phyloP scores from a whole-genome alignment of 1,284 basidiomycete species.

The Marasmius fiardii region DNA sequence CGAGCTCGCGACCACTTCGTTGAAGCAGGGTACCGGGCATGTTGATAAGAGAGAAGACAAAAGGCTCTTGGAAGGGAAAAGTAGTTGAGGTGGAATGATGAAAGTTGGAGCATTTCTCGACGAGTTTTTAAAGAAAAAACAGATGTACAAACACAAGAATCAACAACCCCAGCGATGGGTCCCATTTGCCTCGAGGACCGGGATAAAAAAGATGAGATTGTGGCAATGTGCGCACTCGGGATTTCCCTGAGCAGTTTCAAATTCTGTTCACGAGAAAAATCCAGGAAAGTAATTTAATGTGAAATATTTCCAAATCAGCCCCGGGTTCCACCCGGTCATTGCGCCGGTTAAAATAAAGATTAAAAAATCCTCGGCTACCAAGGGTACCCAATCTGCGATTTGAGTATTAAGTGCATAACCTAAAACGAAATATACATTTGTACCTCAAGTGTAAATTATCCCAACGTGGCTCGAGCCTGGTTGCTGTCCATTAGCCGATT shows the following conservation, averaged over 20 bases:
- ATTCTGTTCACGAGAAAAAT: slow-evolving; percentile 10
- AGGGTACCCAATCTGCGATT: neutral
- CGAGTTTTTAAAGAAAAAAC: no score
- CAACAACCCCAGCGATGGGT: neutral
- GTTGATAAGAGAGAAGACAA: neutral
- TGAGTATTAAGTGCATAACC: neutral
- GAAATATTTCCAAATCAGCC: no score
- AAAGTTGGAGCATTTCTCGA: neutral
- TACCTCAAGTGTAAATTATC: neutral
- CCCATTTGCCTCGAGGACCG: neutral
- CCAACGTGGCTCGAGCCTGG: neutral
- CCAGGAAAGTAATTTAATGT: no score
- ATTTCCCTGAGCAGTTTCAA: slow-evolving; percentile 4
- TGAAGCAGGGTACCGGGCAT: slow-evolving; percentile 3
- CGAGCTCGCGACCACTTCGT: slow-evolving; percentile 41
- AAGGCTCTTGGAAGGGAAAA: neutral
- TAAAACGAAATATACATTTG: neutral
- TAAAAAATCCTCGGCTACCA: neutral
- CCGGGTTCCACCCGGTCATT: neutral
- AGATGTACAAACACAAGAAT: no score
- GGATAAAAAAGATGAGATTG: neutral
- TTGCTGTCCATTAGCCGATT: neutral
- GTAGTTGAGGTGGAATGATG: neutral
- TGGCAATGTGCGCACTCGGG: neutral
- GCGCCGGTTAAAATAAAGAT: no score